Evolutionary conservation across 352 stramenopile genomes (phyloP).

Genomic region (Pythium vanterpoolii): DNA sequence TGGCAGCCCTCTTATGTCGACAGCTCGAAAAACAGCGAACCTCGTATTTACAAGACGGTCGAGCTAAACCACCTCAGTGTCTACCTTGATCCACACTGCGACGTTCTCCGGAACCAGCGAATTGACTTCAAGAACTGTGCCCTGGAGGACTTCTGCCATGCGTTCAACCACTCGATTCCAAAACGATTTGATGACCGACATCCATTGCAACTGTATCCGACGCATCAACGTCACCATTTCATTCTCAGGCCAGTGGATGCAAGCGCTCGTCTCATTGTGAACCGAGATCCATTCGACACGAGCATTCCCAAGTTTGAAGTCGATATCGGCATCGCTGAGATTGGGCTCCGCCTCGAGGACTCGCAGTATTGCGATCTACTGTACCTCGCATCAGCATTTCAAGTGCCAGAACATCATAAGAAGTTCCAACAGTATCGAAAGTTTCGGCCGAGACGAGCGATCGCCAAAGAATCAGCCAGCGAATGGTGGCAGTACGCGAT

Average conservation of each 20-base stretch:
- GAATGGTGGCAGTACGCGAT: conserved; percentile 87
- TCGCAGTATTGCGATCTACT: conserved; percentile 87
- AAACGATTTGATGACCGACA: conserved; percentile 78
- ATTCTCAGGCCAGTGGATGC: conserved; percentile 82
- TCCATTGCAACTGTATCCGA: conserved; percentile 71
- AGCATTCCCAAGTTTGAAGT: conserved; percentile 81
- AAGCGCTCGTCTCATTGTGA: conserved; percentile 75
- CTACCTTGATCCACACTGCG: conserved; percentile 80
- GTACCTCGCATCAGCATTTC: conserved; percentile 69
- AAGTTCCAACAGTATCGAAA: conserved; percentile 81
- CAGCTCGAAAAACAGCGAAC: conserved; percentile 68
- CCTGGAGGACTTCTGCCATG: conserved; percentile 70
- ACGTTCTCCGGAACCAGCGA: conserved; percentile 48
- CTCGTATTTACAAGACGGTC: conserved; percentile 88
- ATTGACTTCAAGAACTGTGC: conserved; percentile 72
- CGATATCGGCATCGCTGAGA: conserved; percentile 71
- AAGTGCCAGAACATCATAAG: conserved; percentile 65
- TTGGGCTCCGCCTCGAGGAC: conserved; percentile 80
- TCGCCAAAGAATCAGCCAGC: conserved; percentile 45
- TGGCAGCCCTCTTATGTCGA: conserved; percentile 87
- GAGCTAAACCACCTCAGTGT: conserved; percentile 87
- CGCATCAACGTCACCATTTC: conserved; percentile 78
- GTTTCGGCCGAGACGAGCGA: conserved; percentile 45
- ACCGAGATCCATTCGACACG: conserved; percentile 72
- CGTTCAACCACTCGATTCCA: conserved; percentile 76